These are phyloP conservation scores for Monosporascus sp. DNA, from an alignment of 2,329 filamentous ascomycete genomes.

Conservation along the genomic window DNA sequence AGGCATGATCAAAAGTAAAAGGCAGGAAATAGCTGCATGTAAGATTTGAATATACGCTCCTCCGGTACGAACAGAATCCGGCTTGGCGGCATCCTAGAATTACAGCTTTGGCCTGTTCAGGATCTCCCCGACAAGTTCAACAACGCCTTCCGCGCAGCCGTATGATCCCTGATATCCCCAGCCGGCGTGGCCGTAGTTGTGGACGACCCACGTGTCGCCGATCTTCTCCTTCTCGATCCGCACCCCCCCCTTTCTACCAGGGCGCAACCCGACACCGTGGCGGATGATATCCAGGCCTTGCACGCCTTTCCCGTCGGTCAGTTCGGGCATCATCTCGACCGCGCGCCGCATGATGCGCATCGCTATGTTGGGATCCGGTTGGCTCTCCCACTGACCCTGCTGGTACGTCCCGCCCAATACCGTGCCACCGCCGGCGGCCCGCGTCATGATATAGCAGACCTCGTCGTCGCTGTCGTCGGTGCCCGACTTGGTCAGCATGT, in stretches of 20 bases:
- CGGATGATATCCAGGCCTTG: constrained; percentile 70
- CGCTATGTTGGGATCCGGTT: constrained; percentile 75
- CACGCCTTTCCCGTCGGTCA: constrained; percentile 62
- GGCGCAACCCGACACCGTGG: constrained; percentile 77
- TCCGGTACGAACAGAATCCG: too few species aligned
- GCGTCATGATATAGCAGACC: constrained; percentile 74
- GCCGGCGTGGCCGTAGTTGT: constrained; percentile 75
- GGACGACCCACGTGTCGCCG: constrained; percentile 62
- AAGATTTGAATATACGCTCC: too few species aligned
- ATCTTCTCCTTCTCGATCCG: constrained; percentile 70
- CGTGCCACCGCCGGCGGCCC: constrained; percentile 74
- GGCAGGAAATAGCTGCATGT: too few species aligned
- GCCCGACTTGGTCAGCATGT: constrained; percentile 66
- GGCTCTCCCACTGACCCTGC: constrained; percentile 71
- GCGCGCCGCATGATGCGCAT: constrained; percentile 78
- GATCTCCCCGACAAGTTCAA: constrained; percentile 63
- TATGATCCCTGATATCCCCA: constrained; percentile 70
- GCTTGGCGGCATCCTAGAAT: neutral
- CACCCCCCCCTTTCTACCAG: constrained; percentile 66
- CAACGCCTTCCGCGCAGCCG: constrained; percentile 63
- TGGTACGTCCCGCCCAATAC: constrained; percentile 84
- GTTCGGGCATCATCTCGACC: constrained; percentile 57
- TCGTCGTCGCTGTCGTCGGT: constrained; percentile 71
- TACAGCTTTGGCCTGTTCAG: constrained; percentile 21
- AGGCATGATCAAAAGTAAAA: too few species aligned